Evolutionary conservation across 306 rosid genomes (phyloP).

Genomic region (Cucurbita ficifolia): DNA sequence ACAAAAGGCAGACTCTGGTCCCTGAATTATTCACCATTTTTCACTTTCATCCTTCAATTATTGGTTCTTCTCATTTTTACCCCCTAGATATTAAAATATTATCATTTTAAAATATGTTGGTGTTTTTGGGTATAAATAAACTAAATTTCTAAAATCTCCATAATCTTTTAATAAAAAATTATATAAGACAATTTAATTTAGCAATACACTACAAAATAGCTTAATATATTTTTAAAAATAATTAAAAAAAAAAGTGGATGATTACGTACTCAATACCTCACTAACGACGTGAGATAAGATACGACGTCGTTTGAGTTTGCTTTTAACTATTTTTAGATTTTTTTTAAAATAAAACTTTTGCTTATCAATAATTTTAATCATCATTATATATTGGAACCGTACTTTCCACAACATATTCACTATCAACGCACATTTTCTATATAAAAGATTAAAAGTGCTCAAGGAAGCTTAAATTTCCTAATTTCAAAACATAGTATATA

Average conservation of each 20-base stretch:
- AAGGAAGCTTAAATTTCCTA: too few species aligned
- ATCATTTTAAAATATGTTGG: too few species aligned
- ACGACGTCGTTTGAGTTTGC: neutral
- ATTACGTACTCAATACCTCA: neutral
- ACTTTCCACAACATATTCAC: neutral
- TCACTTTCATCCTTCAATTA: neutral
- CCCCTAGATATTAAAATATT: neutral
- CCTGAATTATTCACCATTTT: neutral
- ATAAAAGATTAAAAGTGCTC: neutral
- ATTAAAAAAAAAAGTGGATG: neutral
- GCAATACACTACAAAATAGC: neutral
- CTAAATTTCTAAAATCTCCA: too few species aligned
- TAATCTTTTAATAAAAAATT: neutral
- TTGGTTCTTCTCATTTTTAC: neutral
- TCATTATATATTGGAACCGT: neutral
- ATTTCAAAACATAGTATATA: too few species aligned
- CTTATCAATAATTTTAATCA: neutral
- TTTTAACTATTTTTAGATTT: neutral
- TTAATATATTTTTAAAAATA: neutral
- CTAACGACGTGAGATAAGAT: neutral
- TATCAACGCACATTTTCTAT: neutral
- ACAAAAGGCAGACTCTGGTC: neutral
- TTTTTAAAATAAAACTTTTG: neutral
- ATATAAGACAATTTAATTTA: neutral
- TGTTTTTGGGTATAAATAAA: too few species aligned